Percentiles rank a stretch among this genome's conserved stretches.
phyloP scores from a whole-genome alignment of 164 flowering plant species.

The Macadamia integrifolia region DNA sequence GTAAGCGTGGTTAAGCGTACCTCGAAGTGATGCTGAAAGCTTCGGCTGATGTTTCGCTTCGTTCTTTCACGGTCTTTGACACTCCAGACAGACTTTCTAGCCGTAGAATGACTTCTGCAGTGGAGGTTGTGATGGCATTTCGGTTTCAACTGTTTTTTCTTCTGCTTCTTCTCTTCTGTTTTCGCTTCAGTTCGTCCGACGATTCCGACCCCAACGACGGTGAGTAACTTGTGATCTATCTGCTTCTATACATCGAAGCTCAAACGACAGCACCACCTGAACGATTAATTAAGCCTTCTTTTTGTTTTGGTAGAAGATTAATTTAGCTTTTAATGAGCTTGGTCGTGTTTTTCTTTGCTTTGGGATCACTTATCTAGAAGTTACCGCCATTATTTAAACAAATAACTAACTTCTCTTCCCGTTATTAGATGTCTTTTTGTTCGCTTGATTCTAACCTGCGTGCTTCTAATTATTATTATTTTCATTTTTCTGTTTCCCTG shows the following conservation, averaged over 20 bases:
- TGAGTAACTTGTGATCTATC: constrained; percentile 7
- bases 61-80: neutral
- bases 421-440: neutral
- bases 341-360: no score
- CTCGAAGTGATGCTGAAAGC: neutral
- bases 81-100: neutral
- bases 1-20: no score
- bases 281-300: no score
- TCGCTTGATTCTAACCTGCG: neutral
- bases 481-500: neutral
- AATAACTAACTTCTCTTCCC: neutral
- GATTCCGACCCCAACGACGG: constrained; percentile 53
- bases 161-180: constrained; percentile 23
- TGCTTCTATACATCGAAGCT: no score
- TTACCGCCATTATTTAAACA: neutral
- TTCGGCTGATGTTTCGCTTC: neutral
- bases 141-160: constrained; percentile 14
- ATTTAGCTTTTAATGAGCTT: neutral
- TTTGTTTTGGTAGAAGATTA: neutral
- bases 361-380: neutral
- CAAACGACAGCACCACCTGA: no score
- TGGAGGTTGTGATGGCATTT: constrained; percentile 23
- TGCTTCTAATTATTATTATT: neutral
- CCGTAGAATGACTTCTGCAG: constrained; percentile 2
- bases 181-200: constrained; percentile 28